Evolutionary conservation across 257 asterid genomes (phyloP).

Genomic region (Echites panduratus): DNA sequence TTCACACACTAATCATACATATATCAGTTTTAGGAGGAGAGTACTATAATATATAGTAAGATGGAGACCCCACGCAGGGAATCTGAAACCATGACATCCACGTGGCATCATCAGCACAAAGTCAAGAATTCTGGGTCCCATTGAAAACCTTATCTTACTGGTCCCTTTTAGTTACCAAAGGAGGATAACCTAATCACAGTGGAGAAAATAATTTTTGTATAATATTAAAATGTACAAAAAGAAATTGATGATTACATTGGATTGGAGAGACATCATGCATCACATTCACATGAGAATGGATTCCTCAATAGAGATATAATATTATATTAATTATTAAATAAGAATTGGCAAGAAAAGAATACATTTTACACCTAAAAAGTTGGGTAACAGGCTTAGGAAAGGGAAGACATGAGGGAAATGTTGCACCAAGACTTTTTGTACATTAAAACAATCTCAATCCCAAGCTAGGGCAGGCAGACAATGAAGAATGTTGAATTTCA

Average conservation of each 20-base stretch:
- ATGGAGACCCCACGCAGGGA: not conserved
- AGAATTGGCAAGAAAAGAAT: conserved; percentile 10
- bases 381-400: not conserved
- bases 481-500: conserved; percentile 20
- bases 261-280: conserved; percentile 16
- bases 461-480: conserved; percentile 23
- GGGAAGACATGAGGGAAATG: conserved; percentile 7
- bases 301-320: not conserved
- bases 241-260: conserved; percentile 8
- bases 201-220: conserved; percentile 5
- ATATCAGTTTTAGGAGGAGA: too few relatives aligned
- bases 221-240: not conserved
- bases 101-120: conserved; percentile 8
- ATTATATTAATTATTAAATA: not conserved
- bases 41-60: too few relatives aligned
- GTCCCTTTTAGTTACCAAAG: conserved; percentile 1
- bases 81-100: conserved; percentile 13
- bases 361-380: conserved; percentile 15
- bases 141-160: conserved; percentile 19
- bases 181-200: conserved; percentile 10
- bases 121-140: conserved; percentile 17
- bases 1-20: not conserved
- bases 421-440: conserved; percentile 16
- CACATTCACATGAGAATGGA: conserved; percentile 18
- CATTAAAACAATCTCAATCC: conserved; percentile 19